These are phyloP conservation scores for Pleurotus djamor DNA, from an alignment of 768 basidiomycete genomes.

Conservation along the genomic window DNA sequence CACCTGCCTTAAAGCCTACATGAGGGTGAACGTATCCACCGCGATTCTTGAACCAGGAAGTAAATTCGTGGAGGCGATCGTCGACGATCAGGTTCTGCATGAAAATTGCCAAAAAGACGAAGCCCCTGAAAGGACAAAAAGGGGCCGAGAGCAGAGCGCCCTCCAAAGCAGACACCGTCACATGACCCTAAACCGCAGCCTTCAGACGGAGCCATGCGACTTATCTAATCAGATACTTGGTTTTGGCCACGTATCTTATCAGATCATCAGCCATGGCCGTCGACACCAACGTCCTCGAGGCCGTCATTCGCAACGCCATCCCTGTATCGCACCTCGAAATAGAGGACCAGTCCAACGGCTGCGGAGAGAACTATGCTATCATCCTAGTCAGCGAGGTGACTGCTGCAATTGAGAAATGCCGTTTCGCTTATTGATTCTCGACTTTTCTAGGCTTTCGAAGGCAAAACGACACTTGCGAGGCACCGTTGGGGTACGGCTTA, in stretches of 20 bases:
- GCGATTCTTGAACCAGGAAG: conserved; percentile 43
- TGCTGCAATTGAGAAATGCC: not conserved
- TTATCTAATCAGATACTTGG: conserved; percentile 6
- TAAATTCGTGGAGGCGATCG: not conserved
- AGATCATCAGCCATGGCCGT: conserved; percentile 53
- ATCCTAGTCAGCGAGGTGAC: conserved; percentile 73
- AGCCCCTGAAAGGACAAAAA: no score
- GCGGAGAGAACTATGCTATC: conserved; percentile 76
- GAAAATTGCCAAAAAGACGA: no score
- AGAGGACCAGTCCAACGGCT: conserved; percentile 75
- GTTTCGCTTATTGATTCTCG: not conserved
- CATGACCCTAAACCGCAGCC: no score
- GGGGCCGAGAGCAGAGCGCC: no score
- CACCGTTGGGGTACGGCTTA: conserved; percentile 61
- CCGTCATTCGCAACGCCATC: conserved; percentile 60
- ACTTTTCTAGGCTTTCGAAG: conserved; percentile 63
- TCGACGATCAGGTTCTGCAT: not conserved
- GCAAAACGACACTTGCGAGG: conserved; percentile 74
- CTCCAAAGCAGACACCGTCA: no score
- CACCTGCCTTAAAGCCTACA: conserved; percentile 47
- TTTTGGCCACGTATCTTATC: not conserved
- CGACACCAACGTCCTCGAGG: conserved; percentile 51
- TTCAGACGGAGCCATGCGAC: not conserved
- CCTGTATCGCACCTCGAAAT: conserved; percentile 70
- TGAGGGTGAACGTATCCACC: conserved; percentile 53